Conservation (phyloP, 768 basidiomycete species). For the Nidularia pulvinata region DNA sequence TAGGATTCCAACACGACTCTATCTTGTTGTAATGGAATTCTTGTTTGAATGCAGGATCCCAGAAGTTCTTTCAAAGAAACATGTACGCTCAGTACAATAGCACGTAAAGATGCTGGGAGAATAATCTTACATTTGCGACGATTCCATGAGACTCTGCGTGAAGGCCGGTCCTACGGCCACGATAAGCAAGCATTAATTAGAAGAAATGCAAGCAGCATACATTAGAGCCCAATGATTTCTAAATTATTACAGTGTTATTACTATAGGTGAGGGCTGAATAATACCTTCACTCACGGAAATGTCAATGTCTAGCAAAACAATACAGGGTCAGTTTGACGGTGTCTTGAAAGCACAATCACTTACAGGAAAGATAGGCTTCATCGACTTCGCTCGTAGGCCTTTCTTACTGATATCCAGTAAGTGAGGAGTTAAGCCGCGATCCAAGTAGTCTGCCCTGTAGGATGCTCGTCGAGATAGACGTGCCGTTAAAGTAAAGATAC, state of each 20-base stretch:
- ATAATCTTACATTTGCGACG: conserved; percentile 73
- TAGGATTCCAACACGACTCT: conserved; percentile 59
- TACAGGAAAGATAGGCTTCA: conserved; percentile 89
- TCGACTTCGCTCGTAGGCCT: conserved; percentile 85
- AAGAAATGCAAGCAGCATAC: conserved; percentile 34
- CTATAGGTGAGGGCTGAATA: background rate
- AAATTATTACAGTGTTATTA: background rate
- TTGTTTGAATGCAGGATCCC: conserved; percentile 63
- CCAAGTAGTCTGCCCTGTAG: conserved; percentile 83
- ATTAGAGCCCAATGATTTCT: conserved; percentile 93
- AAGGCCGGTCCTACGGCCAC: conserved; percentile 74
- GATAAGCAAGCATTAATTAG: conserved; percentile 2
- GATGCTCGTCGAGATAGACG: conserved; percentile 2
- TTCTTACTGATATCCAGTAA: conserved; percentile 77
- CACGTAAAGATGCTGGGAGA: too few species aligned
- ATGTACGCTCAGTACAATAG: background rate
- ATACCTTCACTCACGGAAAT: conserved; percentile 68
- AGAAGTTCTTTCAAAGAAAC: conserved; percentile 75
- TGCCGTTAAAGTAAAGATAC: conserved; percentile 9
- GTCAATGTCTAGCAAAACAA: conserved; percentile 69
- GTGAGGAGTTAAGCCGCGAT: conserved; percentile 84
- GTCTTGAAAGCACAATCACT: background rate
- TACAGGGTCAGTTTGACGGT: background rate
- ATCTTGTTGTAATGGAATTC: conserved; percentile 75
- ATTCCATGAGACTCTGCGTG: conserved; percentile 92